Evolutionary conservation across 768 basidiomycete species (phyloP).

Genomic region (Amyloporia xantha): DNA sequence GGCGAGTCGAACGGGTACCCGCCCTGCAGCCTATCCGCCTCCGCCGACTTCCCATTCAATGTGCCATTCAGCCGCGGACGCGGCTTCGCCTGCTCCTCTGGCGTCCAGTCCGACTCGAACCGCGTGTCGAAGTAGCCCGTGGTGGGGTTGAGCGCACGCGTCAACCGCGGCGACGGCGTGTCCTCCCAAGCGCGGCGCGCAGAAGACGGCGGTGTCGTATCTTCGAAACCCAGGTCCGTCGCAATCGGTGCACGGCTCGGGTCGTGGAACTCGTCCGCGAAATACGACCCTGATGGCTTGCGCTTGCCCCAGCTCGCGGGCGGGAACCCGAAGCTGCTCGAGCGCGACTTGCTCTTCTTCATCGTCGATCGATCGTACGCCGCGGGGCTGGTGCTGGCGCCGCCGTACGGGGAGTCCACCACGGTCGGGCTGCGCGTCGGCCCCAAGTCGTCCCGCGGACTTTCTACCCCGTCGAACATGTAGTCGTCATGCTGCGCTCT

Average conservation of each 20-base stretch:
- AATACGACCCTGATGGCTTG: conserved; percentile 50
- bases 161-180: conserved; percentile 14
- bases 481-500: conserved; percentile 35
- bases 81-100: conserved; percentile 24
- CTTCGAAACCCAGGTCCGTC: background rate
- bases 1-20: conserved; percentile 31
- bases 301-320: conserved; percentile 55
- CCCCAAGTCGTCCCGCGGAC: conserved; percentile 27
- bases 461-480: conserved; percentile 51
- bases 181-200: conserved; percentile 8
- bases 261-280: conserved; percentile 26
- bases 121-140: conserved; percentile 33
- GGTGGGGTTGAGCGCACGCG: conserved; percentile 14
- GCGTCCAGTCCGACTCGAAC: conserved; percentile 39
- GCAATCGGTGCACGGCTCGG: conserved; percentile 12
- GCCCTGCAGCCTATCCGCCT: conserved; percentile 27
- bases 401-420: background rate
- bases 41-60: conserved; percentile 2
- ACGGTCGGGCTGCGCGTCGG: conserved; percentile 2
- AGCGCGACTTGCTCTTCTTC: conserved; percentile 42
- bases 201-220: background rate
- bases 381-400: background rate
- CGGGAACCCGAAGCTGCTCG: conserved; percentile 43
- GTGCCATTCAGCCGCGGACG: conserved; percentile 12
- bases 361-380: conserved; percentile 20